A percentile compares a stretch with the other conserved stretches of the same genome.
Conservation (phyloP, 495 filamentous ascomycete genomes). For the Staphylotrichum longicolle region DNA sequence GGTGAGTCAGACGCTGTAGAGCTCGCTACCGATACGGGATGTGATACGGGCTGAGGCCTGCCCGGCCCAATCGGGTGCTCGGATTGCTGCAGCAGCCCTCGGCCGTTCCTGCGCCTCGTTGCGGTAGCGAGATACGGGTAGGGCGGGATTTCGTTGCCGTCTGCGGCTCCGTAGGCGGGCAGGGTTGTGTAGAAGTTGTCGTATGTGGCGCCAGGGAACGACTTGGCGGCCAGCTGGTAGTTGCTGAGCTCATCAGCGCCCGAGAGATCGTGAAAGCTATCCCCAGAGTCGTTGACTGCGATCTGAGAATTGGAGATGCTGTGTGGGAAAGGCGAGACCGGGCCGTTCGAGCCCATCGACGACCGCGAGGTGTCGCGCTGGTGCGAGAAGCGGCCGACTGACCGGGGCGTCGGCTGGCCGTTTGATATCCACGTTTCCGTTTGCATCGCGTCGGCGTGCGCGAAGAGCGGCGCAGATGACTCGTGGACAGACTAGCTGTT, state of each 20-base stretch:
- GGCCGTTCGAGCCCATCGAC: conserved; percentile 53
- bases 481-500: too few species aligned
- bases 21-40: conserved; percentile 50
- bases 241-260: conserved; percentile 42
- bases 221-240: conserved; percentile 41
- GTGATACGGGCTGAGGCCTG: conserved; percentile 45
- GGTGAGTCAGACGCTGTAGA: conserved; percentile 55
- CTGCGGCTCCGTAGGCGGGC: conserved; percentile 26
- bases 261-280: conserved; percentile 40
- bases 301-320: conserved; percentile 55
- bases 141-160: conserved; percentile 23
- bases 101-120: conserved; percentile 36
- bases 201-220: conserved; percentile 27
- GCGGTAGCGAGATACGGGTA: conserved; percentile 33
- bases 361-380: conserved; percentile 56
- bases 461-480: conserved; percentile 29
- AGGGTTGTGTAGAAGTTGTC: conserved; percentile 40
- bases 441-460: conserved; percentile 42
- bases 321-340: conserved; percentile 53
- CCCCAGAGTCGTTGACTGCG: conserved; percentile 44
- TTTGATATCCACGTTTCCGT: conserved; percentile 42
- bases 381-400: conserved; percentile 42
- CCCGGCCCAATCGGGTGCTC: conserved; percentile 38
- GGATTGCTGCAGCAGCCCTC: conserved; percentile 37
- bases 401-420: conserved; percentile 45